phyloP scores from a whole-genome alignment of 371 early-diverging fungal genomes.

The Apophysomyces elegans region DNA sequence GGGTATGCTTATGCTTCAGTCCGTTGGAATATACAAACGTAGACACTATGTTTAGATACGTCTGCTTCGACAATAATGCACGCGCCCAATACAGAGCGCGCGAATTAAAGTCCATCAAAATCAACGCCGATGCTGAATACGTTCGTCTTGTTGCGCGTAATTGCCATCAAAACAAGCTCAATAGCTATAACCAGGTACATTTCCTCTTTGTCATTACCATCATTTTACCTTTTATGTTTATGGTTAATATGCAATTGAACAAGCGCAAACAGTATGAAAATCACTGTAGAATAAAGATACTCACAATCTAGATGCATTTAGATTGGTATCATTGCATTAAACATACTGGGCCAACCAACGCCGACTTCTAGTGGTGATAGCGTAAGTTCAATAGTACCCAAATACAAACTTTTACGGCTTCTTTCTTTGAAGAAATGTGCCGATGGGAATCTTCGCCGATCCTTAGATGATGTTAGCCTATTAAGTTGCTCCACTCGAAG shows the following conservation, averaged over 20 bases:
- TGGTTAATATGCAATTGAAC: not conserved
- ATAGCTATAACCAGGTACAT: constrained; percentile 71
- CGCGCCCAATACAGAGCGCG: constrained; percentile 46
- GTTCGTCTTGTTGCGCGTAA: constrained; percentile 67
- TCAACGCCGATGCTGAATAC: constrained; percentile 67
- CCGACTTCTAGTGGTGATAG: not conserved
- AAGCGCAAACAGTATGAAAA: not conserved
- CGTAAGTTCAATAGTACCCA: not conserved
- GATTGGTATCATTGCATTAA: constrained; percentile 32
- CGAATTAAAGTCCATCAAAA: constrained; percentile 72
- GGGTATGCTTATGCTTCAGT: constrained; percentile 26
- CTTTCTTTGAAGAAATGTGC: constrained; percentile 16
- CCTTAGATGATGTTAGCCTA: constrained; percentile 31
- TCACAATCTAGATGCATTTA: not conserved
- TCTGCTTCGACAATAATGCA: constrained; percentile 39
- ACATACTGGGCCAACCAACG: constrained; percentile 27
- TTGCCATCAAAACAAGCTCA: constrained; percentile 68
- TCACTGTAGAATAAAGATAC: too few relatives aligned
- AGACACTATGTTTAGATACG: constrained; percentile 24
- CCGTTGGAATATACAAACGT: constrained; percentile 5
- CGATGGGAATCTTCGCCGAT: constrained; percentile 7
- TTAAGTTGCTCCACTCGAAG: constrained; percentile 35
- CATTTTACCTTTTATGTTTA: too few relatives aligned
- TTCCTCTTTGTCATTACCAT: not conserved
- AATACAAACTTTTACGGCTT: not conserved